Base-by-base conservation (phyloP, 768 basidiomycete genomes). In the Scleroderma citrinum region DNA sequence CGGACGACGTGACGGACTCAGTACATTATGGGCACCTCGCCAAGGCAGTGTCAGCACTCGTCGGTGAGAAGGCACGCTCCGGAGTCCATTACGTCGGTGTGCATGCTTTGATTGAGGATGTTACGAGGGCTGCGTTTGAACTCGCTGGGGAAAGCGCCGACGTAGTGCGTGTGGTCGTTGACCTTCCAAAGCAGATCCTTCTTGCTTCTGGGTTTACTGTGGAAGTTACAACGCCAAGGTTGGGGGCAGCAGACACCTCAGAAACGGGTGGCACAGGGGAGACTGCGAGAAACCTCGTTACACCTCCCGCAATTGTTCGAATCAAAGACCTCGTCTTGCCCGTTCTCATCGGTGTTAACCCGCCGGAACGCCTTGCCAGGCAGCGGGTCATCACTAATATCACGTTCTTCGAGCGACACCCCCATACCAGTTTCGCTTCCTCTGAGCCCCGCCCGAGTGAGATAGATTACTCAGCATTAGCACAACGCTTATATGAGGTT, bases 271-370 rank as follows among this genome's bases (percentile, higher is more conserved):
- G 13, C 12, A 11, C 29, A 14, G 32, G 8, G 4, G n/a, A 23
- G 26, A 29, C 26, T 17, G 16, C 31, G 14, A 23, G 36, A 4
- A 6, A 19, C 35, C 26, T 29, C 8, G 26, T 29, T 29, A 8
- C 26, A 29, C 26, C 26, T 8, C 4, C 26, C 26, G 54, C 65
- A 35, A 67, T 64, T 42, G 69, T 74, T n/a, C 57, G 58, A 7
- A 66, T 88, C 31, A 66, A 64, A 29, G 69, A 76, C 42, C 58
- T 89, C 12, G 54, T 66, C 2, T 59, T 83, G 11, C 71, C 73
- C 1, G 75, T 81, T 8, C 66, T 89, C 44, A 80, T 91, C 41
- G 88, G 87, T 0, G 75, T 89, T 30, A 84, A 87, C 53, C 76
- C 82, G 0, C 82, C 81, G 7, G 87, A 90, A 56, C 71, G 86